These are phyloP conservation scores for Agrocybe chaxingu DNA, from an alignment of 768 basidiomycete genomes.

Conservation along the genomic window DNA sequence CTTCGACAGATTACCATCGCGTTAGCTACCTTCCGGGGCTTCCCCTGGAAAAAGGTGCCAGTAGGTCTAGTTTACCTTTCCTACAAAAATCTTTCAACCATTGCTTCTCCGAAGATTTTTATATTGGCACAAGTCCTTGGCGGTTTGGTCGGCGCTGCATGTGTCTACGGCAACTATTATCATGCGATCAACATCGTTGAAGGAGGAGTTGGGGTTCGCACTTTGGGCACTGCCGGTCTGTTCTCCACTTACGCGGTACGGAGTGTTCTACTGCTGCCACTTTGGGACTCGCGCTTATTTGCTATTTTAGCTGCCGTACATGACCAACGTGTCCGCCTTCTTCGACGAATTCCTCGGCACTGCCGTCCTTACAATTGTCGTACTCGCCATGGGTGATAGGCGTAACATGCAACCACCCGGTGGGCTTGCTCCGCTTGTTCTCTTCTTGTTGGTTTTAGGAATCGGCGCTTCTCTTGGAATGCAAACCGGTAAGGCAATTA, in stretches of 20 bases:
- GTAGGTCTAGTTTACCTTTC: constrained; percentile 13
- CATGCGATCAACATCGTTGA: constrained; percentile 66
- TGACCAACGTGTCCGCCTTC: constrained; percentile 37
- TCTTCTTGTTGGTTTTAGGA: constrained; percentile 59
- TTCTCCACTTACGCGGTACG: constrained; percentile 63
- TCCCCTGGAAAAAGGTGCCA: constrained; percentile 82
- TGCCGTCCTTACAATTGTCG: constrained; percentile 48
- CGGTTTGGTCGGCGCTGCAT: constrained; percentile 51
- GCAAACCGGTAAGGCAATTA: constrained; percentile 42
- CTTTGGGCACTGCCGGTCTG: constrained; percentile 52
- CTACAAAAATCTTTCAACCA: neutral
- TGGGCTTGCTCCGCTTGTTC: constrained; percentile 49
- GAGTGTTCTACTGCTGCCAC: neutral
- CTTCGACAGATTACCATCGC: constrained; percentile 59
- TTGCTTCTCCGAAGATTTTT: constrained; percentile 16
- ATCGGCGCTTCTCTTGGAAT: constrained; percentile 57
- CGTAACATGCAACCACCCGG: constrained; percentile 44
- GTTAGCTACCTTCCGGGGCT: constrained; percentile 64
- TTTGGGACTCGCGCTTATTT: neutral
- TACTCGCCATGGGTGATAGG: constrained; percentile 54
- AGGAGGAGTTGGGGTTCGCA: constrained; percentile 51
- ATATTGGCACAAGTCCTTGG: constrained; percentile 56
- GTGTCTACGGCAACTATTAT: constrained; percentile 63
- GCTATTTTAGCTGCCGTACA: constrained; percentile 30
- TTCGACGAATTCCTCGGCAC: constrained; percentile 54